A percentile compares a stretch with the other conserved stretches of the same genome.
Conservation (phyloP, 116 monocot species). For the Trichopus zeylanicus region DNA sequence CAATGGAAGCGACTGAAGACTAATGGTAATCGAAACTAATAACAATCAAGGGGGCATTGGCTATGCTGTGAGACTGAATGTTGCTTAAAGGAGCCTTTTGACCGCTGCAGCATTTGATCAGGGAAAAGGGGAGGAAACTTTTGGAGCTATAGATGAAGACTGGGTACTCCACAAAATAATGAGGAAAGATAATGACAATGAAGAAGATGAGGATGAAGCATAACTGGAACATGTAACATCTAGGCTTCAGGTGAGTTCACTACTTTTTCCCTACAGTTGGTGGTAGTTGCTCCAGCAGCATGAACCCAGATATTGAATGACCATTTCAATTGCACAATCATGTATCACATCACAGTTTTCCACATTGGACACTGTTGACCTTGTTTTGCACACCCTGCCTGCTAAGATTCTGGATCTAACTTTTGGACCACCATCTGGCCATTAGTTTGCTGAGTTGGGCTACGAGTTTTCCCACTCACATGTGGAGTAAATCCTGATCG, state of each 20-base stretch:
- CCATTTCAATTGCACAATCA: too few species aligned
- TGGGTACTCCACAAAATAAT: conserved; percentile 97
- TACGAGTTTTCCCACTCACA: too few species aligned
- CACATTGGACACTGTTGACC: too few species aligned
- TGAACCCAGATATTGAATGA: too few species aligned
- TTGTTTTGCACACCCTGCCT: too few species aligned
- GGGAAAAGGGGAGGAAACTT: conserved; percentile 96
- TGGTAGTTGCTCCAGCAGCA: too few species aligned
- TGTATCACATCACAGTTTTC: too few species aligned
- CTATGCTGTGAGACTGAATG: conserved; percentile 81
- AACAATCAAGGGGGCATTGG: conserved; percentile 64
- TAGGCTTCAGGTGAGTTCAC: conserved; percentile 82
- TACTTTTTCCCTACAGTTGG: too few species aligned
- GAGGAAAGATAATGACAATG: conserved; percentile 92
- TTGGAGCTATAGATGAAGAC: conserved; percentile 91
- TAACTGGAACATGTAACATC: conserved; percentile 63
- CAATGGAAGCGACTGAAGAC: conserved; percentile 76
- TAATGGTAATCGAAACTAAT: conserved; percentile 43
- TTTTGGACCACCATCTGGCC: too few species aligned
- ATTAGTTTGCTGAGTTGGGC: too few species aligned
- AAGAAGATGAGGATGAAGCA: conserved; percentile 63
- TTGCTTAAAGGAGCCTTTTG: conserved; percentile 79
- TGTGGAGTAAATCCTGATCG: too few species aligned
- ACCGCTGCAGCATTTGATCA: conserved; percentile 93
- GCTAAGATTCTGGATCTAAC: too few species aligned